A percentile compares a stretch with the other conserved stretches of the same genome.
Evolutionary conservation across 2,329 filamentous ascomycete genomes (phyloP).

Genomic region (Colletotrichum lentis): DNA sequence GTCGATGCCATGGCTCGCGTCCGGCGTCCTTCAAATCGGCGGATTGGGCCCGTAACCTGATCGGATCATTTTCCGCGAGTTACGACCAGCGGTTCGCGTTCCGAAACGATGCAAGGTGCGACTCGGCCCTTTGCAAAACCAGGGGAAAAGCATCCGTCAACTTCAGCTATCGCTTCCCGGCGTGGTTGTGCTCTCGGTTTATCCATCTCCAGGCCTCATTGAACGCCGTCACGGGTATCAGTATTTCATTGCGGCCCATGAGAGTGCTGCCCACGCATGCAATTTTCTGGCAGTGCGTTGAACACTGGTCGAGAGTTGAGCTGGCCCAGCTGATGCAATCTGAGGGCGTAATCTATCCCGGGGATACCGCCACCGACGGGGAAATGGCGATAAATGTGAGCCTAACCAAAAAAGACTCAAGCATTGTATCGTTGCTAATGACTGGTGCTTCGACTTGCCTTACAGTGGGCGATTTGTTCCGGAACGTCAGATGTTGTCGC

Average conservation of each 20-base stretch:
- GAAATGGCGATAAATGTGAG: background rate
- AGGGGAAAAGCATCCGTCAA: background rate
- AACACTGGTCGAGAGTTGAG: rapidly evolving
- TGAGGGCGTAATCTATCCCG: background rate
- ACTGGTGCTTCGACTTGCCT: no score
- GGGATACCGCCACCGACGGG: background rate
- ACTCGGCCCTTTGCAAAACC: background rate
- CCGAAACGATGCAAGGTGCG: background rate
- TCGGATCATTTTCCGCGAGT: background rate
- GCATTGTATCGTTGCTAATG: no score
- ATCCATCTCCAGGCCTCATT: background rate
- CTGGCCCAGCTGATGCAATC: background rate
- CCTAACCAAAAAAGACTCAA: no score
- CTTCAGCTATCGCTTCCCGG: background rate
- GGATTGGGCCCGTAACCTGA: background rate
- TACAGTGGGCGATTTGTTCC: no score
- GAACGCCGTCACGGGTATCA: background rate
- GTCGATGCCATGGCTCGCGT: constrained; percentile 7
- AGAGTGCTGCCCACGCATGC: rapidly evolving
- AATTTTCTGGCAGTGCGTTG: rapidly evolving
- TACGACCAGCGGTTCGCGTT: background rate
- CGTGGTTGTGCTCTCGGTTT: constrained; percentile 6
- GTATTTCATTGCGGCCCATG: background rate
- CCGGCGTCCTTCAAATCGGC: background rate
- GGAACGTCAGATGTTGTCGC: background rate